phyloP scores from a whole-genome alignment of 1,139 yeast species.

The Candida anutae region DNA sequence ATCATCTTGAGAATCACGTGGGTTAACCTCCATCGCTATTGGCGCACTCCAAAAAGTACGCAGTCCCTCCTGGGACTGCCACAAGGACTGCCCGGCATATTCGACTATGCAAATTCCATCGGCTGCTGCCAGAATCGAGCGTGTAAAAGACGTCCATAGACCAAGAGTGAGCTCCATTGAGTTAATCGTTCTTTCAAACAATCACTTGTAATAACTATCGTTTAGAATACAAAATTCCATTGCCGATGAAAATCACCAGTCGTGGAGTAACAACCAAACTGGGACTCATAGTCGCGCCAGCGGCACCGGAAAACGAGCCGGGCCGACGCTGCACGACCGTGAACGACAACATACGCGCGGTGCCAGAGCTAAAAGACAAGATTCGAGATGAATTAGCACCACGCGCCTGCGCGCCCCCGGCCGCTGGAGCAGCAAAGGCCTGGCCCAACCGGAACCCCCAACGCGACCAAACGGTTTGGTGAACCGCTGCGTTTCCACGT shows the following conservation, averaged over 20 bases:
- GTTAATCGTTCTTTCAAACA: slow-evolving; percentile 35
- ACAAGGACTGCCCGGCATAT: slow-evolving; percentile 53
- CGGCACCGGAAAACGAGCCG: too few relatives aligned
- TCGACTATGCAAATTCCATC: slow-evolving; percentile 50
- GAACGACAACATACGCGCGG: slow-evolving; percentile 4
- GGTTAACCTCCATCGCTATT: too few relatives aligned
- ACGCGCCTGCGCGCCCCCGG: too few relatives aligned
- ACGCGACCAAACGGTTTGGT: slow-evolving; percentile 20
- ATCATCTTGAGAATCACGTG: slow-evolving; percentile 48
- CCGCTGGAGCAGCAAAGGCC: too few relatives aligned
- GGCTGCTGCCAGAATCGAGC: slow-evolving; percentile 13
- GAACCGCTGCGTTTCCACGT: slow-evolving; percentile 55
- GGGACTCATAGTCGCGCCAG: slow-evolving; percentile 6
- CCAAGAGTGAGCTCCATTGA: slow-evolving; percentile 91
- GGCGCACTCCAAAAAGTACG: slow-evolving; percentile 16
- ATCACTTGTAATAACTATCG: slow-evolving; percentile 78
- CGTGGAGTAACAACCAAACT: slow-evolving; percentile 7
- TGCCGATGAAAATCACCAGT: slow-evolving; percentile 41
- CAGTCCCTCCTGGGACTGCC: slow-evolving; percentile 17
- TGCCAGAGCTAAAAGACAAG: slow-evolving; percentile 13
- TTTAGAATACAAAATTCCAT: slow-evolving; percentile 50
- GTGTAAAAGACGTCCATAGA: slow-evolving; percentile 46
- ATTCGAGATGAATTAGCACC: too few relatives aligned
- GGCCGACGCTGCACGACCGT: too few relatives aligned
- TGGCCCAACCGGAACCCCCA: slow-evolving; percentile 1